phyloP scores from a whole-genome alignment of 2,329 filamentous ascomycete species.

The Ophiostoma piceae region DNA sequence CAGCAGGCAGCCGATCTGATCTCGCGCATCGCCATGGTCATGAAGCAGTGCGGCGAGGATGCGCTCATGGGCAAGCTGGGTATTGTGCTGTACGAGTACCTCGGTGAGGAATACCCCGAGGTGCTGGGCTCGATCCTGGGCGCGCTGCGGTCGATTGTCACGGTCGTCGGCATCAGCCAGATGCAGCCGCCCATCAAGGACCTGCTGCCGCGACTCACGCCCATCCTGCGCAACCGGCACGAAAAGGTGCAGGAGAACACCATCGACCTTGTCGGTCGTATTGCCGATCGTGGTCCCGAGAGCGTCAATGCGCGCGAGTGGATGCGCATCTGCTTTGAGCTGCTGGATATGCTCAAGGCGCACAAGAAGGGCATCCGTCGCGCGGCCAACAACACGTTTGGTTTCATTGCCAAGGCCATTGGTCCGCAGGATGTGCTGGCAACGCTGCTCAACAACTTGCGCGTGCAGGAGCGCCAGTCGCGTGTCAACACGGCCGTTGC shows the following conservation, averaged over 20 bases:
- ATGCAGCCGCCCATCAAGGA: constrained; percentile 98
- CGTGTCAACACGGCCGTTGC: constrained; percentile 98
- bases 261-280: constrained; percentile 94
- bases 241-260: constrained; percentile 99
- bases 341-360: constrained; percentile 98
- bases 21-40: constrained; percentile 94
- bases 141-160: constrained; percentile 91
- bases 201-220: constrained; percentile 85
- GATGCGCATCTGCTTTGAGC: constrained; percentile 99
- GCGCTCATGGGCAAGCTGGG: constrained; percentile 92
- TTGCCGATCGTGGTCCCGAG: constrained; percentile 93
- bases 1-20: constrained; percentile 97
- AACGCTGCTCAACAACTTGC: constrained; percentile 90
- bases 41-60: constrained; percentile 98
- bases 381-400: constrained; percentile 98
- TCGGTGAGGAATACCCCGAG: constrained; percentile 97
- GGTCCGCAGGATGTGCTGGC: constrained; percentile 95
- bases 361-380: constrained; percentile 99
- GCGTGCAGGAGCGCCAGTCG: constrained; percentile 95
- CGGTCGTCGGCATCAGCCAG: constrained; percentile 92
- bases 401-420: constrained; percentile 98
- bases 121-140: constrained; percentile 95
- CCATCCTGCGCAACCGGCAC: constrained; percentile 96
- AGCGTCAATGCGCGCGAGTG: constrained; percentile 95
- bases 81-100: constrained; percentile 92